Base-by-base conservation (phyloP, 1,284 basidiomycete species). In the Pascua sp. region DNA sequence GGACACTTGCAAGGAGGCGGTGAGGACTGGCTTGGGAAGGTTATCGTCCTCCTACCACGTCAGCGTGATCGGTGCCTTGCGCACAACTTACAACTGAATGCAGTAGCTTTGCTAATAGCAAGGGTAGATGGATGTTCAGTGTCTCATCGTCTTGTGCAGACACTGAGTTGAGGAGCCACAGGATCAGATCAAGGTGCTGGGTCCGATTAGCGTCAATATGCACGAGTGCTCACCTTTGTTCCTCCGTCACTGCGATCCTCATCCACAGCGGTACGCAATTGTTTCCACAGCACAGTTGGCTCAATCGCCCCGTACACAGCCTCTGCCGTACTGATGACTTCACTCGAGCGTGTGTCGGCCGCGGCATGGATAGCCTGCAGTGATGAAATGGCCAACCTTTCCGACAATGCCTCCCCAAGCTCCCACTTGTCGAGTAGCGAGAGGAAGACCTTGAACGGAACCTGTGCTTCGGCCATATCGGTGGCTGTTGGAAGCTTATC, bases 341-440 rank as follows among this genome's bases (percentile, higher is more conserved):
- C 67, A 5, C 42, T 46, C 16, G 16, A 7, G 39, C 42, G 54
- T 13, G 40, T 45, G 16, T n/a, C 44, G 17, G 60, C 40, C 0
- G 63, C 57, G 11, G 55, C 47, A 42, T 58, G 64, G 49, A 70
- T 61, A 8, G 64, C 55, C 10, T 53, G 48, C 43, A 75, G 45
- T 0, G 88, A 82, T 63, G 96, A 90, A 56, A 91, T 84, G 5
- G 90, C 84, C 40, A 97, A 78, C 1, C 80, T 81, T 47, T 90
- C 85, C 0, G 92, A 94, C 32, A 98, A 77, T 0, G 84, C 82
- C 16, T 85, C 84, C 0, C 95, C 95, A 51, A 98, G 87, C 75
- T 97, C 93, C 89, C 91, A 97, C 74, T 96, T 96, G 77, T 99
- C 96, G 61, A 98, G 80, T 15, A 98, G 76, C 1, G 93, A 94